Evolutionary conservation across 1,284 basidiomycete genomes (phyloP).

Genomic region (Waitea zeae): DNA sequence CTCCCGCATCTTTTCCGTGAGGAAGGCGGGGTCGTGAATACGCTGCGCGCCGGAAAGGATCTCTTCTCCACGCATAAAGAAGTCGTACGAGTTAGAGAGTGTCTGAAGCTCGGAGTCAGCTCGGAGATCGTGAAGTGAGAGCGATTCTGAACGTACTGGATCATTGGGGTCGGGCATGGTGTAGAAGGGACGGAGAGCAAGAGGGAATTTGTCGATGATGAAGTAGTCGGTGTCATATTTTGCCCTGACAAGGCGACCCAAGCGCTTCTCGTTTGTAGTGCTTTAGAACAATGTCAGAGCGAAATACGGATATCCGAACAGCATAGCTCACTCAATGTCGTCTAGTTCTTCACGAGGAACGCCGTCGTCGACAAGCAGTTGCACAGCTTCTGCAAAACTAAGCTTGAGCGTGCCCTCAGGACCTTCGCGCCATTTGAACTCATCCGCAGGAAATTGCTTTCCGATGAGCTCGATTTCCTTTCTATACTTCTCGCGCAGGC

Average conservation of each 20-base stretch:
- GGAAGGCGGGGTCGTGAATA: conserved; percentile 78
- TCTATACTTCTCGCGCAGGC: conserved; percentile 59
- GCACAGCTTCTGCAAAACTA: conserved; percentile 77
- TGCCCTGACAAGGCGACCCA: conserved; percentile 76
- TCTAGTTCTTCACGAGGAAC: conserved; percentile 61
- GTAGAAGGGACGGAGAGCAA: conserved; percentile 91
- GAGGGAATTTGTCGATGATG: conserved; percentile 95
- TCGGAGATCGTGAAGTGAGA: not conserved
- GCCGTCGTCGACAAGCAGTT: conserved; percentile 72
- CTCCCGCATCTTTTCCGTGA: conserved; percentile 71
- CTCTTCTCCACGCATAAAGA: conserved; percentile 99
- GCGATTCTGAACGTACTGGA: conserved; percentile 33
- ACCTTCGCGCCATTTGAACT: conserved; percentile 77
- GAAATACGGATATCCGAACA: conserved; percentile 1
- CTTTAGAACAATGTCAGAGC: conserved; percentile 18
- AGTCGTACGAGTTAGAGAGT: conserved; percentile 97
- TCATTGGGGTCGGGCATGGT: conserved; percentile 91
- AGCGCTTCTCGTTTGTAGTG: conserved; percentile 84
- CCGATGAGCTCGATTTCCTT: conserved; percentile 72
- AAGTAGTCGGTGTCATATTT: conserved; percentile 97
- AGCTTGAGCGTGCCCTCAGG: conserved; percentile 69
- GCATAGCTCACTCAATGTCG: conserved; percentile 62
- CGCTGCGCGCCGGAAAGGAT: conserved; percentile 96
- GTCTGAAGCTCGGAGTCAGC: conserved; percentile 23
- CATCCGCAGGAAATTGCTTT: conserved; percentile 82